These are phyloP conservation scores for Styphnolobium japonicum DNA, from an alignment of 306 rosid genomes.

Conservation along the genomic window DNA sequence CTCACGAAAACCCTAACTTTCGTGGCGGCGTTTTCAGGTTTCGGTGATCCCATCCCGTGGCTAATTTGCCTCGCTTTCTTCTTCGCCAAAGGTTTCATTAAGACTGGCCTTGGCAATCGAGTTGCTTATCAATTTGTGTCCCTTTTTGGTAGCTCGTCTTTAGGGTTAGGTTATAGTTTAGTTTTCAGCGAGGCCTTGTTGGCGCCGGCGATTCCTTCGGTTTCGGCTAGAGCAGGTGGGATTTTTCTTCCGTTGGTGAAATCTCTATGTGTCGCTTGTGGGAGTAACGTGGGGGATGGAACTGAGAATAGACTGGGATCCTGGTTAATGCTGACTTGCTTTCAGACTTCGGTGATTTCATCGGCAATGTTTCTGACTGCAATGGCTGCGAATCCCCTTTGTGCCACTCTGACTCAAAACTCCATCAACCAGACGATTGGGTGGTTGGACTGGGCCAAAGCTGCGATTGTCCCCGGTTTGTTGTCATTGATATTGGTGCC, in stretches of 20 bases:
- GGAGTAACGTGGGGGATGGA: conserved; percentile 92
- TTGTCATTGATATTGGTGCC: conserved; percentile 88
- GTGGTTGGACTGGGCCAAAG: conserved; percentile 97
- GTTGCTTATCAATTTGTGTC: conserved; percentile 90
- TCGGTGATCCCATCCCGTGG: conserved; percentile 74
- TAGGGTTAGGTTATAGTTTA: conserved; percentile 91
- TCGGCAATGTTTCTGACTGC: conserved; percentile 96
- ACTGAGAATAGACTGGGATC: conserved; percentile 78
- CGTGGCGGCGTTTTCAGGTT: conserved; percentile 87
- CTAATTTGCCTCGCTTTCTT: conserved; percentile 68
- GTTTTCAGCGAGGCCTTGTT: conserved; percentile 92
- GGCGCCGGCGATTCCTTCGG: conserved; percentile 96
- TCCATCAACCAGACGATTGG: conserved; percentile 87
- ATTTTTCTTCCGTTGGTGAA: conserved; percentile 90
- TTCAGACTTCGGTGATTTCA: conserved; percentile 91
- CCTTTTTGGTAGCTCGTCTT: conserved; percentile 90
- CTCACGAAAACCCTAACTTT: conserved; percentile 87
- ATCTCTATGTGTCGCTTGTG: conserved; percentile 88
- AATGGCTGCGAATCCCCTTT: conserved; percentile 96
- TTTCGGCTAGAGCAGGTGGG: conserved; percentile 93
- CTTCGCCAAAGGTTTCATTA: conserved; percentile 68
- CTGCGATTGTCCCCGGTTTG: conserved; percentile 86
- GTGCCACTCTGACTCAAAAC: conserved; percentile 68
- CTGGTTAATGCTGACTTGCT: conserved; percentile 97
- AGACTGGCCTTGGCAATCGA: conserved; percentile 72